phyloP scores from a whole-genome alignment of 225 moss, liverwort and hornwort species.

The Takakia lepidozioides region DNA sequence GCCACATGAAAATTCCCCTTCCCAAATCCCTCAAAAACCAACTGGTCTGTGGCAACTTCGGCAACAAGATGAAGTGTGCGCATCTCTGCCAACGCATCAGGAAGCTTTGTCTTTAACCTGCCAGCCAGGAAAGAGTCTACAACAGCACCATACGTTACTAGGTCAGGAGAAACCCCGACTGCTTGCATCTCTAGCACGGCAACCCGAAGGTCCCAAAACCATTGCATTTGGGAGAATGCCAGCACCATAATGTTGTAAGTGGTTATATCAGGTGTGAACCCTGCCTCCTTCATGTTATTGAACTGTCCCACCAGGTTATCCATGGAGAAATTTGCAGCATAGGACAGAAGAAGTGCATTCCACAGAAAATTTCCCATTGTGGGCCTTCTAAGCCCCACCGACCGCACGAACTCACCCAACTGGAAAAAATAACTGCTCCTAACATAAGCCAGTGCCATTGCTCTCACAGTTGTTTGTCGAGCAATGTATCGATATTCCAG shows the following conservation, averaged over 20 bases:
- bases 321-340: slow-evolving; percentile 90
- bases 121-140: slow-evolving; percentile 71
- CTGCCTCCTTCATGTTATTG: slow-evolving; percentile 60
- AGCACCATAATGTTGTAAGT: slow-evolving; percentile 83
- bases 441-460: slow-evolving; percentile 58
- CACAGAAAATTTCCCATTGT: slow-evolving; percentile 60
- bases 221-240: slow-evolving; percentile 75
- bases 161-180: slow-evolving; percentile 68
- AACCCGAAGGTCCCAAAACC: slow-evolving; percentile 82
- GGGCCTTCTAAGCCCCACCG: slow-evolving; percentile 54
- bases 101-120: slow-evolving; percentile 46
- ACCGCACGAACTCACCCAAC: slow-evolving; percentile 61
- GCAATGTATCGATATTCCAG: slow-evolving; percentile 46
- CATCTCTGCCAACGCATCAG: slow-evolving; percentile 72
- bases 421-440: slow-evolving; percentile 79
- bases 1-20: slow-evolving; percentile 56
- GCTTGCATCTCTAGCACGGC: slow-evolving; percentile 74
- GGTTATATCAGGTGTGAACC: slow-evolving; percentile 67
- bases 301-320: slow-evolving; percentile 71
- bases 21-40: slow-evolving; percentile 81
- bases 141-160: slow-evolving; percentile 86
- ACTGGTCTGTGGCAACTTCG: slow-evolving; percentile 53
- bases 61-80: slow-evolving; percentile 49
- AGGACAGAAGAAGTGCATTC: slow-evolving; percentile 76
- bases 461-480: slow-evolving; percentile 45